Percentiles rank a stretch among this genome's conserved stretches.
Conservation (phyloP, 768 basidiomycete species). For the Termitomyces sp. region DNA sequence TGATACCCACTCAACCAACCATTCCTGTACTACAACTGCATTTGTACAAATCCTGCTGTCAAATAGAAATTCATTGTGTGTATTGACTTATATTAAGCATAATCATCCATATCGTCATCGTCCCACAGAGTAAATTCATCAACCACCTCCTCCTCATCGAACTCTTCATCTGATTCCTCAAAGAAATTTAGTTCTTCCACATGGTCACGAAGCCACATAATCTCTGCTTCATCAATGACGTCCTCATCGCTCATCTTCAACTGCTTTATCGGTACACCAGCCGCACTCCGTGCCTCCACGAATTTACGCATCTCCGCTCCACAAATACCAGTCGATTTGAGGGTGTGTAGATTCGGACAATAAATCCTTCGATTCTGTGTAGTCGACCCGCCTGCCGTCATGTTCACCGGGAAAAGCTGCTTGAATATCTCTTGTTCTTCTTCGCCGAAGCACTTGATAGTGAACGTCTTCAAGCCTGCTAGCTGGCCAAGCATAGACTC, state of each 20-base stretch:
- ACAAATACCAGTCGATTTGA: conserved; percentile 43
- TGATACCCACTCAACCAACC: neutral
- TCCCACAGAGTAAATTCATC: neutral
- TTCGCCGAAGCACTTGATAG: conserved; percentile 26
- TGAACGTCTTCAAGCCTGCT: conserved; percentile 39
- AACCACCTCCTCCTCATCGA: conserved; percentile 25
- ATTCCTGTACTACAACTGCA: neutral
- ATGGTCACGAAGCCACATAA: conserved; percentile 48
- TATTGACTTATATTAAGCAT: neutral
- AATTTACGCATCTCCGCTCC: conserved; percentile 40
- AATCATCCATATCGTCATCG: neutral
- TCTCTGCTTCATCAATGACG: conserved; percentile 35
- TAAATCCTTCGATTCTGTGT: conserved; percentile 22
- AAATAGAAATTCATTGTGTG: neutral
- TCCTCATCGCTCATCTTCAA: conserved; percentile 46
- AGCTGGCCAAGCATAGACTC: conserved; percentile 45
- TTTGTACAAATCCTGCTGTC: neutral
- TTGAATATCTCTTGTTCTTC: conserved; percentile 29
- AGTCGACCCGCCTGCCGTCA: conserved; percentile 4
- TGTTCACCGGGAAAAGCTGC: conserved; percentile 12
- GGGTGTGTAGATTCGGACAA: conserved; percentile 48
- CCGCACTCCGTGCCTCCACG: conserved; percentile 35
- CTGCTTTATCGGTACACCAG: conserved; percentile 42
- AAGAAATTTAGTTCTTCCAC: conserved; percentile 52
- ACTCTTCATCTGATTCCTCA: conserved; percentile 51